phyloP scores from a whole-genome alignment of 306 rosid genomes.

The Dicorynia guianensis region DNA sequence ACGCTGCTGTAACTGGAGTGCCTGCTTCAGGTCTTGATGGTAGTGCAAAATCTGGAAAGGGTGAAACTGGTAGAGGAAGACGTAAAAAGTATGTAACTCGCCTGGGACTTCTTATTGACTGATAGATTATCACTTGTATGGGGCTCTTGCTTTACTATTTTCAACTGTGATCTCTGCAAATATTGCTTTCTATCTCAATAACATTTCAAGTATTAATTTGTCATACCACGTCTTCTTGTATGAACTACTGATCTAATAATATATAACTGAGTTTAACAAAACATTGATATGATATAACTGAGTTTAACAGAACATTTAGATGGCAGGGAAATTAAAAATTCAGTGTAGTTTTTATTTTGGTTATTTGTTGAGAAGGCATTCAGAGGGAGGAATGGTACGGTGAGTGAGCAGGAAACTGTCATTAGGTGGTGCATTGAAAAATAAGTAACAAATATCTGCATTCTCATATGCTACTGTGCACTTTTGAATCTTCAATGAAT shows the following conservation, averaged over 20 bases:
- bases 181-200: slow-evolving; percentile 10
- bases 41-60: slow-evolving; percentile 70
- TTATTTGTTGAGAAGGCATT: neutral
- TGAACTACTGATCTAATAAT: slow-evolving; percentile 5
- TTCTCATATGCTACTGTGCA: neutral
- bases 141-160: slow-evolving; percentile 24
- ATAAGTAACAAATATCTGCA: no score
- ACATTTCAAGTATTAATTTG: slow-evolving; percentile 7
- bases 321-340: neutral
- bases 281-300: neutral
- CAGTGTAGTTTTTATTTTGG: slow-evolving; percentile 1
- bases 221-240: slow-evolving; percentile 4
- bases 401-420: slow-evolving; percentile 5
- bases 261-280: neutral
- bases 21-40: slow-evolving; percentile 67
- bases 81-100: slow-evolving; percentile 72
- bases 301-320: slow-evolving; percentile 1
- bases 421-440: slow-evolving; percentile 17
- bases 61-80: slow-evolving; percentile 83
- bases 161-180: slow-evolving; percentile 5
- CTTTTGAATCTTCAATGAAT: slow-evolving; percentile 13
- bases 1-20: slow-evolving; percentile 55
- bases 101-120: neutral
- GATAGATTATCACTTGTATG: slow-evolving; percentile 17
- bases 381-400: slow-evolving; percentile 3